Evolutionary conservation across 768 basidiomycete genomes (phyloP), one percentile per base, ranked within the genome.

Genomic region (Hortiboletus flavorubellus): DNA sequence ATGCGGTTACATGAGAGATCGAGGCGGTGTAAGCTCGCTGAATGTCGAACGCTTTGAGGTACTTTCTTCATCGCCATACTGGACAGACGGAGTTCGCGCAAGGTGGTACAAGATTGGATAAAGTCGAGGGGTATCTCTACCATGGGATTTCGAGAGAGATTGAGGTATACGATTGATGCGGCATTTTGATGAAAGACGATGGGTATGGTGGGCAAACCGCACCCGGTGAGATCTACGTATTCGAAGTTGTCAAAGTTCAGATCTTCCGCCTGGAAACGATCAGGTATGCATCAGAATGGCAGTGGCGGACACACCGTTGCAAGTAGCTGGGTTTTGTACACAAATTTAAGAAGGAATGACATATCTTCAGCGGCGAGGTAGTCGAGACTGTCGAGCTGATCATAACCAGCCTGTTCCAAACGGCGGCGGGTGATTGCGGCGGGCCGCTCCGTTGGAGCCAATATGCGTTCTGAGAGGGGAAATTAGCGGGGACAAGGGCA

Each of bases 81-180:
- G 10, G 88, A 86, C 39, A 99, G 76, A 8, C 87, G 84, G 41
- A 99, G 82, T 63, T 97, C 94, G 53, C 87, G 85, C 9, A 99
- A 81, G 6, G 78, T 81, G 1, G 82, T 82, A 66, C 93, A 96
- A 6, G 87, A 83, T 70, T 97, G 91, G 54, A 97, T 87, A 68
- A 99, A 99, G 72, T 98, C 97, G 47, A 93, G 85, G 1, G 96
- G 97, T 35, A 98, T 88, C 70, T 98, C 95, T 51, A 95, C 81
- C 83, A 96, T 92, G 3, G 95, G 93, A 67, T 98, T 99, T 42
- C 91, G 85, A 4, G 93, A 96, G 14, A 98, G 81, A 56, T 89
- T 91, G 55, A 98, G 86, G 39, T 80, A 85, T 54, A 90, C 76
- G 64, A 99, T 94, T 26, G 82, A 81, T 60, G 89, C 85, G 1